Conservation (phyloP, 805 yeast genomes). For the Candida peoriensis region DNA sequence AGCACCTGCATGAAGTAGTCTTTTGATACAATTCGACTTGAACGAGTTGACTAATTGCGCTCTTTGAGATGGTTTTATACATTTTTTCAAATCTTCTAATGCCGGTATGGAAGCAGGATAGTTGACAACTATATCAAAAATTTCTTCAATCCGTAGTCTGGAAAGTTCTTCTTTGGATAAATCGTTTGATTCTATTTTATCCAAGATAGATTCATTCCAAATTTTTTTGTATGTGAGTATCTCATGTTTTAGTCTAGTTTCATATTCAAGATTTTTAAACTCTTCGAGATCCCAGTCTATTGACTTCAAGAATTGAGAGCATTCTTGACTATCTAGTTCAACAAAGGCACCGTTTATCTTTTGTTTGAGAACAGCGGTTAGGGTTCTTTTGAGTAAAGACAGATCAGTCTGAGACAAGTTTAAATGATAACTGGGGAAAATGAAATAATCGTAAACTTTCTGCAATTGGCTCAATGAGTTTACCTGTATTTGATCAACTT, state of each 20-base stretch:
- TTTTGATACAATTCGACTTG: slow-evolving; percentile 35
- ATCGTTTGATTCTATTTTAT: slow-evolving; percentile 6
- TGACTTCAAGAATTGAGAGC: slow-evolving; percentile 12
- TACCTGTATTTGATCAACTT: slow-evolving; percentile 4
- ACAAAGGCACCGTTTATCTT: slow-evolving; percentile 3
- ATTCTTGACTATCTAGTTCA: slow-evolving; percentile 7
- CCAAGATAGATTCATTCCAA: slow-evolving; percentile 18
- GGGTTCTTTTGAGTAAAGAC: slow-evolving; percentile 12
- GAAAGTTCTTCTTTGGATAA: slow-evolving; percentile 11
- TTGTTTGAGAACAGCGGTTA: slow-evolving; percentile 13
- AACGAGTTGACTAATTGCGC: slow-evolving; percentile 47
- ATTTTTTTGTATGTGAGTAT: slow-evolving; percentile 7
- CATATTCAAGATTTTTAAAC: slow-evolving; percentile 8
- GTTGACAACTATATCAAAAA: slow-evolving; percentile 49
- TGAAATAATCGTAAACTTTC: slow-evolving; percentile 16
- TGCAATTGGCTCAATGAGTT: slow-evolving; percentile 7
- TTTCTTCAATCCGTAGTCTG: slow-evolving; percentile 48
- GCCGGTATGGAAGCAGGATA: slow-evolving; percentile 52
- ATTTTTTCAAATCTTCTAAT: slow-evolving; percentile 50
- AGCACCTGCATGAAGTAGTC: slow-evolving; percentile 73
- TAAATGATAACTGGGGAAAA: slow-evolving; percentile 17
- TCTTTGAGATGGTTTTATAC: slow-evolving; percentile 48
- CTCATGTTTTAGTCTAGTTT: slow-evolving; percentile 4
- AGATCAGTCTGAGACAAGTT: slow-evolving; percentile 11
- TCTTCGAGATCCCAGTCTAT: slow-evolving; percentile 18